Evolutionary conservation across 768 basidiomycete species (phyloP), one percentile per base, ranked within the genome.

Genomic region (Lactifluus rugatus): DNA sequence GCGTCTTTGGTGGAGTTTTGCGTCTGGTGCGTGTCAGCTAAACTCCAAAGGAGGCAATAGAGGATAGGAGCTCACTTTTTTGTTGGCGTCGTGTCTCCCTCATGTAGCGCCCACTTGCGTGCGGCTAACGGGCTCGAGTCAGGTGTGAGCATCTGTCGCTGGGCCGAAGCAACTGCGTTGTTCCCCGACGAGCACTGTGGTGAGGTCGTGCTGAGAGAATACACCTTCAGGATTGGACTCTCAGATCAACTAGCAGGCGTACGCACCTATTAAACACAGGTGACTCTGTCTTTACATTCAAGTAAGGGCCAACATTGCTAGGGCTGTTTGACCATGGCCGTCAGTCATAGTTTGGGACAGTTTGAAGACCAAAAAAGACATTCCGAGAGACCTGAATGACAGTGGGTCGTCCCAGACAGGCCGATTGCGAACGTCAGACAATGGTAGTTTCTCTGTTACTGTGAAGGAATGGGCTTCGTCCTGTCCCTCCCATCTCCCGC

Each of bases 61-160:
- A 1, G 25, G 17, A 49, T 49, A 45, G 14, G 32, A 56, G 19
- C 53, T 34, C 25, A 60, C 62, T 46, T 45, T 62, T 54, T 53
- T 13, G 44, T 54, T 32, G 52, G 57, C 14, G 61, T 62, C 48
- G 53, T 51, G 42, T 54, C 57, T 48, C 52, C 52, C 44, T 59
- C 57, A 31, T 58, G 57, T 36, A 54, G 25, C 13, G 52, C 52
- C 57, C 57, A 60, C 34, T 39, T 59, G 26, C 53, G 61, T 54
- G 61, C 61, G 6, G 45, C 48, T 11, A 54, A 5, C 25, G 61
- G 61, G 31, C 61, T 62, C 48, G 61, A 62, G 52, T 62, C 61
- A 21, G 61, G 61, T 2, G 61, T 62, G 31, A 62, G 52, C 58
- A 62, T 62, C 57, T 54, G 57, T 42, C 37, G 57, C 17, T 28